phyloP scores from a whole-genome alignment of 169 alveolate species.

The Plasmodium berghei region DNA sequence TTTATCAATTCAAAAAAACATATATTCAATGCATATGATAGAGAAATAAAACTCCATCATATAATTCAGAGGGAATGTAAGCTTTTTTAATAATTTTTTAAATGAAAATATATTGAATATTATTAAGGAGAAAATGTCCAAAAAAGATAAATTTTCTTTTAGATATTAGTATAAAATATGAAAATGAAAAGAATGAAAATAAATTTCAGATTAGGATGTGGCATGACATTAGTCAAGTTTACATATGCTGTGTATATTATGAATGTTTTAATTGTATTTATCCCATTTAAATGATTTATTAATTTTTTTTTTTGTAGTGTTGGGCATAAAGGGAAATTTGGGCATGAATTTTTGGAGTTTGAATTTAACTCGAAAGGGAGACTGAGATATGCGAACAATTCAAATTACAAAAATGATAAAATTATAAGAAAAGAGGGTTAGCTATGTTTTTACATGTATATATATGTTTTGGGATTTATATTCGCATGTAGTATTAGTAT shows the following conservation, averaged over 20 bases:
- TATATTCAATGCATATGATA: too few species aligned
- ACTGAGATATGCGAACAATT: constrained; percentile 96
- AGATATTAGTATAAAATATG: constrained; percentile 50
- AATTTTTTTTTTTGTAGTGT: constrained; percentile 73
- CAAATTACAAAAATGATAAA: constrained; percentile 94
- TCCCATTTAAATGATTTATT: too few species aligned
- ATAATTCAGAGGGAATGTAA: too few species aligned
- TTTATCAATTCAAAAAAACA: too few species aligned
- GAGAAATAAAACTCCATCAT: too few species aligned
- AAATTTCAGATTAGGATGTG: too few species aligned
- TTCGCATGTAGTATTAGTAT: background rate
- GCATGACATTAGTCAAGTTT: too few species aligned
- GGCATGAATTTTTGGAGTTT: constrained; percentile 98
- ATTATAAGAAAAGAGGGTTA: constrained; percentile 96
- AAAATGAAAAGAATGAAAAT: background rate
- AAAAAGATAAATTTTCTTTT: constrained; percentile 65
- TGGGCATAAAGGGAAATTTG: constrained; percentile 92
- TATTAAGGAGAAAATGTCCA: constrained; percentile 34
- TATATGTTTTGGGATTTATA: constrained; percentile 78
- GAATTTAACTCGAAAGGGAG: constrained; percentile 96
- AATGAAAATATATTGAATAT: too few species aligned
- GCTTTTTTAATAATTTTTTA: too few species aligned
- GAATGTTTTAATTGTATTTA: too few species aligned
- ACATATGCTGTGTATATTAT: too few species aligned
- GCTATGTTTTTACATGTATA: constrained; percentile 31